Conservation (phyloP, 495 filamentous ascomycete genomes). For the Talaromyces trachyspermus region DNA sequence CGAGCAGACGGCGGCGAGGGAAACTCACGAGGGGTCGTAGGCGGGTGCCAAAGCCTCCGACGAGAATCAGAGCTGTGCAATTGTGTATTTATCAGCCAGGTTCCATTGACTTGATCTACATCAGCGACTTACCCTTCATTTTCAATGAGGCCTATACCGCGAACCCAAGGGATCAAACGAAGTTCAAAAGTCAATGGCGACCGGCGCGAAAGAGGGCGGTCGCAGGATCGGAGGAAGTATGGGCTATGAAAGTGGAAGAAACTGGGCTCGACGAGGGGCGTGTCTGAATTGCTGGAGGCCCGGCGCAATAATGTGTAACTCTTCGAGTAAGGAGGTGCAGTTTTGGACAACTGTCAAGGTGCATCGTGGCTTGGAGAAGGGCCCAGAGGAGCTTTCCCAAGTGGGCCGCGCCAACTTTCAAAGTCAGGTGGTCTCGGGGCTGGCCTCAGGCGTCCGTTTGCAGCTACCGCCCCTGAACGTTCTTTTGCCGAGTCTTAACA, state of each 20-base stretch:
- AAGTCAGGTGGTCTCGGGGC: neutral
- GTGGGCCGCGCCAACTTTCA: neutral
- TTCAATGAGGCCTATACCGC: neutral
- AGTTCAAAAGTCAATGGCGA: conserved; percentile 2
- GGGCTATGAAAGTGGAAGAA: neutral
- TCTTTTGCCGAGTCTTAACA: too few relatives aligned
- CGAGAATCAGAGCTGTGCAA: conserved; percentile 86
- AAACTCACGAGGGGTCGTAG: conserved; percentile 87
- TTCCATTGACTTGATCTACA: neutral
- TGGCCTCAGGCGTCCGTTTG: neutral
- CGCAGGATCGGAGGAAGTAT: neutral
- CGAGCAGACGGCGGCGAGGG: neutral
- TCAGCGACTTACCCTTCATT: conserved; percentile 8
- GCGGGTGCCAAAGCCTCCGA: conserved; percentile 98
- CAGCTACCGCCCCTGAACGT: neutral
- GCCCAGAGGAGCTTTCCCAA: neutral
- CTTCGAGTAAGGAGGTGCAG: neutral
- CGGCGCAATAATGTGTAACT: too few relatives aligned
- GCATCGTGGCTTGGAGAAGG: conserved; percentile 2
- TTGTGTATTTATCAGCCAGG: conserved; percentile 1
- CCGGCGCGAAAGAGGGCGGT: neutral
- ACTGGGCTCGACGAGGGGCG: neutral
- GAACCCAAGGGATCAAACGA: too few relatives aligned
- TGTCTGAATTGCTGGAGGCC: too few relatives aligned
- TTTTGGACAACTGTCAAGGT: neutral